phyloP scores from a whole-genome alignment of 192 early-diverging fungal species.

The Gonapodya prolifera region DNA sequence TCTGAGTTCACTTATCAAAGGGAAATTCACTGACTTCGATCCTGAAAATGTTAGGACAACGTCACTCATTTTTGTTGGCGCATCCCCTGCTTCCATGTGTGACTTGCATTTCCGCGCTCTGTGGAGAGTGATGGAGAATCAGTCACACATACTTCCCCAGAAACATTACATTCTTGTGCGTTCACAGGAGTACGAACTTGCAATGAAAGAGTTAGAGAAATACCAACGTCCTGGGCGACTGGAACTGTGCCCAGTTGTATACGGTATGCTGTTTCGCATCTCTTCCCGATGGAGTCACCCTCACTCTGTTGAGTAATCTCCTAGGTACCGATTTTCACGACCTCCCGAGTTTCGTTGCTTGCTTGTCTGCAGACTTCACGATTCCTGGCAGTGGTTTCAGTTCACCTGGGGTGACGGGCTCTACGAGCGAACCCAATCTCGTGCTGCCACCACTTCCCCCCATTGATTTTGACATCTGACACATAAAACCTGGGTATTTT shows the following conservation, averaged over 20 bases:
- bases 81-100: not conserved
- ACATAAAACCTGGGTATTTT: too few relatives aligned
- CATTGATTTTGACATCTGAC: too few relatives aligned
- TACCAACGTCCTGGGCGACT: not conserved
- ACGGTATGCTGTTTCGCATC: not conserved
- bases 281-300: not conserved
- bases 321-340: not conserved
- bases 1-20: not conserved
- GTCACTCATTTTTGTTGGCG: not conserved
- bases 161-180: not conserved
- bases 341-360: not conserved
- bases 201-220: not conserved
- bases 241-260: not conserved
- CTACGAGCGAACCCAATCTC: not conserved
- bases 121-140: not conserved
- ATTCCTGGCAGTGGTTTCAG: not conserved
- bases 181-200: not conserved
- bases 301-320: not conserved
- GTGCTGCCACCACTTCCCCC: not conserved
- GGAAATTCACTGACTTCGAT: not conserved
- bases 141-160: not conserved
- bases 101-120: not conserved
- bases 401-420: not conserved
- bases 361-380: not conserved
- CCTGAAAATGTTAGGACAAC: not conserved